Base-by-base conservation (phyloP, 345 rosid genomes). In the Ailanthus altissimus region DNA sequence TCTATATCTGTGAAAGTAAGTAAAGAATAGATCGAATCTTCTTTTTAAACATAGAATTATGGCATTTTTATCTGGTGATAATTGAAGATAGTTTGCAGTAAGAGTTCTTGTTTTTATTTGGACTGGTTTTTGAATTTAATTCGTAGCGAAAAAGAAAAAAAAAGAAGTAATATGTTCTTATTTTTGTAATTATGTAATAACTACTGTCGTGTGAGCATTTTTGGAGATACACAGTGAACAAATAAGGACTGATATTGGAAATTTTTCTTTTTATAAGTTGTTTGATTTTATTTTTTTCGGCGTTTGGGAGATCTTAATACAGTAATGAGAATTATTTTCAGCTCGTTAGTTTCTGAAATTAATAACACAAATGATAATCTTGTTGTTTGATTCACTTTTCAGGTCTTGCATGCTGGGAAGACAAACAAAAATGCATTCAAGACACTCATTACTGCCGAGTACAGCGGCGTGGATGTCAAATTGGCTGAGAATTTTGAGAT, bases 381-480 rank as follows among this genome's bases (percentile, higher is more conserved):
- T 38, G 32, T 21, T 72, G 63, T 73, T 75, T 76, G 70, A 68
- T 70, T 15, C 21, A 16, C 23, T 58, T 68, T 72, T 26, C 78
- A 93, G 98, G 85, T 90, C 15, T 46, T 94, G 85, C 88, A 93
- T 58, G 81, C 91, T 1, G 83, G 75, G 64, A 86, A 87, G 59
- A 81, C 77, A 3, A 88, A 94, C 89, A 93, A 89, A 65, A 90
- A 81, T 87, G 89, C 81, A 2, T 84, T 54, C 82, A 94, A 94
- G 83, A 45, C 91, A 56, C 94, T 91, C 53, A 91, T 94, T 80
- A 90, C 79, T 3, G 98, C 98, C 3, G 98, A 94, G 83, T 94
- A 90, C 80, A 67, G 83, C 21, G 97, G 97, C 28, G 92, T 91
- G 78, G 47, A 91, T 73, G 91, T 94, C 74, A 79, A 82, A 64